Evolutionary conservation across 1,284 basidiomycete species (phyloP), one percentile per base, ranked within the genome.

Genomic region (Austroboletus novae-zelandiae): DNA sequence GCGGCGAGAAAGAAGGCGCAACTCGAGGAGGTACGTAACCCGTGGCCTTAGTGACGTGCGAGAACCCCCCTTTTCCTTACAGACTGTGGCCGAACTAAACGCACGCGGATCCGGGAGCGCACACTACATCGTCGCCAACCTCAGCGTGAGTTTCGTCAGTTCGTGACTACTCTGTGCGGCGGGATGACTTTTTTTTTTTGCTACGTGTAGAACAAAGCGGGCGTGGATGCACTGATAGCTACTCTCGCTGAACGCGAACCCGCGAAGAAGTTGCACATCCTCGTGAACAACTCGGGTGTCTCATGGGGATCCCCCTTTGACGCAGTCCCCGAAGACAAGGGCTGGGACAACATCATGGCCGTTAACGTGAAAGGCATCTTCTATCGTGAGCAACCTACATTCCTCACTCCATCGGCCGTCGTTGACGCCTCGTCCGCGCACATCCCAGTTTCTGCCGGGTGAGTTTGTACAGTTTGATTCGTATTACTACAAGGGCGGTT

Each of bases 301-400:
- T 81, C 88, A 10, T 93, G 90, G 90, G 91, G 91, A 17, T 86
- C 84, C 2, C 77, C 82, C 1, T 88, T 80, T 64, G 73, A 81
- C 20, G 77, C 88, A 60, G 84, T 91, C 55, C 89, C 90, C 0
- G 86, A 89, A 65, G 79, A 80, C 54, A 83, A 81, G 54, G 91
- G 92, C 1, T 94, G 92, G 92, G 91, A 94, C 61, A 83, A 85
- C 32, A 73, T 92, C 32, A 79, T 91, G 66, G 79, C 80, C 15
- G 76, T 91, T 45, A 92, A 92, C 59, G 84, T 91, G 43, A 92
- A 93, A 73, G 82, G 84, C 55, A 74, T 88, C 35, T 92, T 89
- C 61, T 92, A 90, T 68, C 74, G 88, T 89, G 51, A 51, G 83
- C 5, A 11, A 7, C 32, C 2, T 14, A 9, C 14, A 18, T 6